Conservation (phyloP, 371 early-diverging fungal genomes). For the Apophysomyces elegans region DNA sequence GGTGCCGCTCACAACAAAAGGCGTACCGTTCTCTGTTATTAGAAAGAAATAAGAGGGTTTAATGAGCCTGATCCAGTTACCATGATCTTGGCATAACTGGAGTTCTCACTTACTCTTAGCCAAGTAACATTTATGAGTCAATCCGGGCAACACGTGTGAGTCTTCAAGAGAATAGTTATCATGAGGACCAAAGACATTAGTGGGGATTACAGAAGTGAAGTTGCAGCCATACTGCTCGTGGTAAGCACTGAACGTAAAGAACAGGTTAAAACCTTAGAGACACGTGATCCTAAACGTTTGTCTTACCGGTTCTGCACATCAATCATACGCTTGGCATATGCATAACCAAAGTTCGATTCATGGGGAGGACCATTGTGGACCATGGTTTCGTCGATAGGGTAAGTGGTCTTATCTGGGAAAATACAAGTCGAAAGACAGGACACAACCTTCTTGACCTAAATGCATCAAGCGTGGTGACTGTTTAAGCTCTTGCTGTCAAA, state of each 20-base stretch:
- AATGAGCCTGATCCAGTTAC: not conserved
- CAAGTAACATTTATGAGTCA: conserved; percentile 87
- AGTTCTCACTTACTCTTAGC: conserved; percentile 61
- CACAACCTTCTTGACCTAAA: conserved; percentile 80
- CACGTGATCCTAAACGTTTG: not conserved
- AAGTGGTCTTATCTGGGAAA: conserved; percentile 86
- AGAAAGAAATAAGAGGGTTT: not conserved
- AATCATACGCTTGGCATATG: conserved; percentile 87
- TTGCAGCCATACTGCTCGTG: conserved; percentile 81
- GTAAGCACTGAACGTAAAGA: conserved; percentile 61
- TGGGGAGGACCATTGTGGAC: conserved; percentile 89
- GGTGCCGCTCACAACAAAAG: conserved; percentile 77
- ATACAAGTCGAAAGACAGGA: conserved; percentile 90
- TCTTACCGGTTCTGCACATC: conserved; percentile 84
- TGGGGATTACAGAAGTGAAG: conserved; percentile 87
- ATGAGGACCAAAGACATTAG: conserved; percentile 87
- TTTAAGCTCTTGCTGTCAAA: not conserved
- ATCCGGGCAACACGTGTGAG: conserved; percentile 85
- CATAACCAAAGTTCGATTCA: conserved; percentile 88
- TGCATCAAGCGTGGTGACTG: not conserved
- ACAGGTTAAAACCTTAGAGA: not conserved
- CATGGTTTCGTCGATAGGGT: conserved; percentile 91
- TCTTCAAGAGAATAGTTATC: conserved; percentile 86
- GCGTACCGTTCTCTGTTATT: conserved; percentile 67
- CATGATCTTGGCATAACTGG: no score